These are phyloP conservation scores for Aspergillus udagawae DNA, from an alignment of 2,329 filamentous ascomycete genomes.

Conservation along the genomic window DNA sequence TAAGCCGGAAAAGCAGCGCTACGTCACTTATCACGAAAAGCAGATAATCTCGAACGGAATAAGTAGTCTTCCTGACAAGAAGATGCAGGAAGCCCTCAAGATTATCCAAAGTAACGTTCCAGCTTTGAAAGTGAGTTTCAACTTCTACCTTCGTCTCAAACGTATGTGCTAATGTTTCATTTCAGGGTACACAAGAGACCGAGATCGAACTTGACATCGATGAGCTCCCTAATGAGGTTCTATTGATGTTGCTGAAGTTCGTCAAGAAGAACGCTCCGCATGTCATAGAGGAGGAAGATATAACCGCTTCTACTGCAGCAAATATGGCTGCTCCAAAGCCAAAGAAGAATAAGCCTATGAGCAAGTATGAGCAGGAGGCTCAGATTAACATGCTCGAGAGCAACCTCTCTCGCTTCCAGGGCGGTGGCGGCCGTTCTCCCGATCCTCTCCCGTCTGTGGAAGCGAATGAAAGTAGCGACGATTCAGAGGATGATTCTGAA, in stretches of 20 bases:
- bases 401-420: constrained; percentile 45
- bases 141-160: background rate
- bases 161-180: constrained; percentile 8
- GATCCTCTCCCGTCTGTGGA: constrained; percentile 43
- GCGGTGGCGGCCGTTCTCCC: constrained; percentile 38
- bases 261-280: constrained; percentile 46
- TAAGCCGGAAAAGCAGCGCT: constrained; percentile 53
- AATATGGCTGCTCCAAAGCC: constrained; percentile 39
- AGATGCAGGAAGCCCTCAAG: constrained; percentile 74
- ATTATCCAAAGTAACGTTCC: constrained; percentile 85
- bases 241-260: constrained; percentile 44
- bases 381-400: constrained; percentile 47
- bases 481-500: constrained; percentile 46
- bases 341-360: constrained; percentile 52
- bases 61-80: constrained; percentile 70
- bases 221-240: constrained; percentile 45
- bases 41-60: constrained; percentile 86
- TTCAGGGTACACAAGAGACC: constrained; percentile 41
- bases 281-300: constrained; percentile 41
- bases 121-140: constrained; percentile 57
- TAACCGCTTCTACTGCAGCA: constrained; percentile 26
- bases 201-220: constrained; percentile 49
- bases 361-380: constrained; percentile 48
- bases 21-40: constrained; percentile 77
- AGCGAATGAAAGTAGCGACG: constrained; percentile 42